Conservation (phyloP, 2,329 filamentous ascomycete genomes). For the Hypoxylon sp. region DNA sequence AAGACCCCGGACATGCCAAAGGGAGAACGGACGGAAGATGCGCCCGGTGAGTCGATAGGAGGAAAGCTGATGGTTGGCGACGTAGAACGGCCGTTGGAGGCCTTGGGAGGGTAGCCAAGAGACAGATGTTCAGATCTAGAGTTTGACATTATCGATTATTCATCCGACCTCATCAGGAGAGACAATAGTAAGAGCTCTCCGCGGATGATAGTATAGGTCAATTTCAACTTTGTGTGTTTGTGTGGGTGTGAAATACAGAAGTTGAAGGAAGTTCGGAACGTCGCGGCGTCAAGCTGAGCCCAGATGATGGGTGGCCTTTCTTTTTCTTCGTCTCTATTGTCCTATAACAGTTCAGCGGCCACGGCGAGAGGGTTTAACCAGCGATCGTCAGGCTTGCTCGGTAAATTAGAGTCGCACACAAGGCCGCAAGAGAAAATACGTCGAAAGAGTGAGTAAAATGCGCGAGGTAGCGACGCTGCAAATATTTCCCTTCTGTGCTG, state of each 20-base stretch:
- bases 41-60: slow-evolving; percentile 75
- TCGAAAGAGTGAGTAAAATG: slow-evolving; percentile 33
- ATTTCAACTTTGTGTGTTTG: slow-evolving; percentile 33
- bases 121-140: slow-evolving; percentile 86
- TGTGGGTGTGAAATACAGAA: slow-evolving; percentile 34
- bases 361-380: slow-evolving; percentile 29
- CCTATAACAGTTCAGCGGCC: slow-evolving; percentile 33
- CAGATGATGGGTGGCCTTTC: slow-evolving; percentile 29
- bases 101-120: slow-evolving; percentile 79
- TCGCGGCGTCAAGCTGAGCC: slow-evolving; percentile 41
- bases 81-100: slow-evolving; percentile 73
- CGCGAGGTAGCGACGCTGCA: slow-evolving; percentile 43
- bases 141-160: slow-evolving; percentile 94
- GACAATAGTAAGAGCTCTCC: slow-evolving; percentile 40
- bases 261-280: slow-evolving; percentile 34
- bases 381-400: slow-evolving; percentile 25
- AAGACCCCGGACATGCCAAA: slow-evolving; percentile 73
- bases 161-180: slow-evolving; percentile 58
- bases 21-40: slow-evolving; percentile 71
- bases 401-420: slow-evolving; percentile 41
- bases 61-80: slow-evolving; percentile 76
- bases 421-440: slow-evolving; percentile 36
- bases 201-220: slow-evolving; percentile 42
- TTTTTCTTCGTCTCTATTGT: slow-evolving; percentile 23
- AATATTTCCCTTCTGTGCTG: slow-evolving; percentile 29